Conservation (phyloP, 352 stramenopile genomes). For the Pythium aphanidermatum region DNA sequence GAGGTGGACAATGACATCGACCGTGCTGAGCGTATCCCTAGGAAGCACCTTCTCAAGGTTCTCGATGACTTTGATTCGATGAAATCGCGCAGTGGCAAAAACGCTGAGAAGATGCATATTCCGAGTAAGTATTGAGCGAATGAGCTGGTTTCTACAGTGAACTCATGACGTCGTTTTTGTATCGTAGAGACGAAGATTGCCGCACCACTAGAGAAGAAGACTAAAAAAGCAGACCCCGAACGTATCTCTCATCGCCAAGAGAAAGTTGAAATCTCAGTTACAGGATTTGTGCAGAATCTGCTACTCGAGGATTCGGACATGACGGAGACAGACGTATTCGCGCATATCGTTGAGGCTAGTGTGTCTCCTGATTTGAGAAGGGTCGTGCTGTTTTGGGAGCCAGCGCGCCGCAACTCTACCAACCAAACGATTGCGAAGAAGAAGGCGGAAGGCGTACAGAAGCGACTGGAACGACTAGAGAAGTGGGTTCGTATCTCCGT, state of each 20-base stretch:
- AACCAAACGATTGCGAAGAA: slow-evolving; percentile 74
- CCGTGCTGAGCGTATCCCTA: slow-evolving; percentile 62
- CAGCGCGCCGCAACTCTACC: slow-evolving; percentile 52
- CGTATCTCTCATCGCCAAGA: slow-evolving; percentile 69
- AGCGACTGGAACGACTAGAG: slow-evolving; percentile 54
- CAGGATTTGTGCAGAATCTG: slow-evolving; percentile 66
- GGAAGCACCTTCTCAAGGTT: slow-evolving; percentile 64
- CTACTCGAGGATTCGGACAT: slow-evolving; percentile 57
- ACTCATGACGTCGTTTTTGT: neutral
- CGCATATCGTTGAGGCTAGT: slow-evolving; percentile 66
- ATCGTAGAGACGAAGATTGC: slow-evolving; percentile 59
- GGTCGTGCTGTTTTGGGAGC: slow-evolving; percentile 70
- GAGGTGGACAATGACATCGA: slow-evolving; percentile 41
- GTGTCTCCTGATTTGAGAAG: slow-evolving; percentile 60
- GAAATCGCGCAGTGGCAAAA: slow-evolving; percentile 28
- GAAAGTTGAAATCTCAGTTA: slow-evolving; percentile 53
- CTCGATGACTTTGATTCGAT: slow-evolving; percentile 52
- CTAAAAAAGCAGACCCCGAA: slow-evolving; percentile 52
- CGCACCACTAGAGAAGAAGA: slow-evolving; percentile 65
- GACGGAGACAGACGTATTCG: slow-evolving; percentile 52
- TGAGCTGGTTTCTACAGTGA: neutral
- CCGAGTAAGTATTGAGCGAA: slow-evolving; percentile 31
- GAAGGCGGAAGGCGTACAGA: slow-evolving; percentile 58
- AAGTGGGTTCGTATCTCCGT: slow-evolving; percentile 64
- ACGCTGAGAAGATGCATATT: slow-evolving; percentile 39